Evolutionary conservation across 1,284 basidiomycete species (phyloP).

Genomic region (Stygiomarasmius scandens): DNA sequence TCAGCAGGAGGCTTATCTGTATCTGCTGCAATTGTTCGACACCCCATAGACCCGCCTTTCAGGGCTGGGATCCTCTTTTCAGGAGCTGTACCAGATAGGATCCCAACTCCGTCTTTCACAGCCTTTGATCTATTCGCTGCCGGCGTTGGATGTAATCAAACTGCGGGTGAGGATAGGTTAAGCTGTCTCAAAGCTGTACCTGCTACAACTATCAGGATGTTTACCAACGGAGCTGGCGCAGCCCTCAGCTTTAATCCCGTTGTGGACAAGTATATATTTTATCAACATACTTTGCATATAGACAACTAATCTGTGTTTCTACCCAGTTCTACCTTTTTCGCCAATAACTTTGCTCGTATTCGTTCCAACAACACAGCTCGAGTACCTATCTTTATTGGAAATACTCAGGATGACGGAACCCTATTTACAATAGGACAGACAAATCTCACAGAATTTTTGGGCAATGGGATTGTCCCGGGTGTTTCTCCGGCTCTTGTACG

Average conservation of each 20-base stretch:
- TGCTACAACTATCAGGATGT: constrained; percentile 13
- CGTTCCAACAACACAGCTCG: constrained; percentile 9
- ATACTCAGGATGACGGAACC: constrained; percentile 20
- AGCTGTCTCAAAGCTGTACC: constrained; percentile 16
- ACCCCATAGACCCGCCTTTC: constrained; percentile 17
- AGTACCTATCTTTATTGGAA: constrained; percentile 19
- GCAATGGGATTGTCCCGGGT: neutral
- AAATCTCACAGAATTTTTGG: constrained; percentile 16
- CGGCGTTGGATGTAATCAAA: constrained; percentile 15
- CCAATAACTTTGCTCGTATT: constrained; percentile 15
- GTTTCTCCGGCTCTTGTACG: constrained; percentile 10
- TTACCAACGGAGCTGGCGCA: constrained; percentile 15
- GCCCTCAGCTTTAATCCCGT: constrained; percentile 3
- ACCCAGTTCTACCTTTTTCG: constrained; percentile 16
- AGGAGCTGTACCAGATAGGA: neutral
- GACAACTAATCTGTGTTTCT: neutral
- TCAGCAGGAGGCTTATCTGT: constrained; percentile 22
- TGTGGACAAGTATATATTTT: constrained; percentile 15
- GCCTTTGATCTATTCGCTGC: constrained; percentile 18
- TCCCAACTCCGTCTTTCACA: constrained; percentile 5
- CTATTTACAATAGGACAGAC: constrained; percentile 16
- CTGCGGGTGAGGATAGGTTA: constrained; percentile 13
- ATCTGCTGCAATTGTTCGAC: constrained; percentile 10
- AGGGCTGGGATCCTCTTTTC: constrained; percentile 14
- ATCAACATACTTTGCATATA: neutral